Evolutionary conservation across 768 basidiomycete genomes (phyloP).

Genomic region (Tricholoma flavovirens): DNA sequence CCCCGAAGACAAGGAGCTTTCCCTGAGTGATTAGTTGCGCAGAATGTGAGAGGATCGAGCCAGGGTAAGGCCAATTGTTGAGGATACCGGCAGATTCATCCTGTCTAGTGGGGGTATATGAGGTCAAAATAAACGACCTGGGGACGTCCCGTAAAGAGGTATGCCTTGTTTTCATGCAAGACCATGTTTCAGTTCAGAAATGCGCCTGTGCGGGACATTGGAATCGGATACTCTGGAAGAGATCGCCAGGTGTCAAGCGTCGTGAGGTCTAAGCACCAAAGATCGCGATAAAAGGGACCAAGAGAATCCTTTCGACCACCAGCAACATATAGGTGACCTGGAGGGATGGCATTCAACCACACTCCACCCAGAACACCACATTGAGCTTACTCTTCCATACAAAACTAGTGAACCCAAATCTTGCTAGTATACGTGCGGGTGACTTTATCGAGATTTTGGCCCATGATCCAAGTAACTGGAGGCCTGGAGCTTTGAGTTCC

Average conservation of each 20-base stretch:
- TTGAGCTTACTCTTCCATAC: conserved; percentile 13
- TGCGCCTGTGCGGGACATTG: conserved; percentile 5
- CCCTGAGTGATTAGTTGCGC: conserved; percentile 22
- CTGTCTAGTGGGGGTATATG: conserved; percentile 13
- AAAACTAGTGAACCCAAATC: conserved; percentile 20
- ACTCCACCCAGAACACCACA: too few relatives aligned
- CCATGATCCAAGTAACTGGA: conserved; percentile 34
- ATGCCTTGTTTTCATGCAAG: conserved; percentile 26
- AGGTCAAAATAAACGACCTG: conserved; percentile 33
- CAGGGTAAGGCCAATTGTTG: conserved; percentile 21
- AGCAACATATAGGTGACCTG: conserved; percentile 24
- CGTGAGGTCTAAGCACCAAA: conserved; percentile 21
- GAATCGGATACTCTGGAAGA: conserved; percentile 22
- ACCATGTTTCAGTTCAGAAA: conserved; percentile 21
- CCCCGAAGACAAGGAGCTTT: conserved; percentile 35
- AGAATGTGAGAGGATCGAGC: conserved; percentile 6
- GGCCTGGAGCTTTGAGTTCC: conserved; percentile 9
- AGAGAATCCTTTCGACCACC: conserved; percentile 20
- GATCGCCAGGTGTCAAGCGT: conserved; percentile 20
- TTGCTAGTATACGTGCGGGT: conserved; percentile 2
- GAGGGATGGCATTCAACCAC: conserved; percentile 2
- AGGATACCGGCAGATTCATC: conserved; percentile 16
- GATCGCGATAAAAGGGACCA: conserved; percentile 23
- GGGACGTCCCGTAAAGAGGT: conserved; percentile 29
- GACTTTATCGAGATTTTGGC: conserved; percentile 20